Evolutionary conservation across 306 rosid species (phyloP), one percentile per base, ranked within the genome.

Genomic region (Aeschynomene evenia): DNA sequence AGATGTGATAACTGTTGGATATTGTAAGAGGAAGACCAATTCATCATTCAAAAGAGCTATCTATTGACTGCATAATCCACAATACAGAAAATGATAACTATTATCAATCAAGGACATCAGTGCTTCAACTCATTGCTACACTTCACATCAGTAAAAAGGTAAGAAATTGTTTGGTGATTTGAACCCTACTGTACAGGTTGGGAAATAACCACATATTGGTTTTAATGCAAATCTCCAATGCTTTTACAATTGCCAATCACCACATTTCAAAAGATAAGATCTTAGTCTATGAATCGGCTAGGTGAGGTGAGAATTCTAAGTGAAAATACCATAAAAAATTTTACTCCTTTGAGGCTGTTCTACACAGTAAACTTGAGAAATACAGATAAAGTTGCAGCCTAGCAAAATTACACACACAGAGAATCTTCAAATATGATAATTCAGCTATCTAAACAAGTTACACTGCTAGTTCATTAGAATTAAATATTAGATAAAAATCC

Each of bases 51-150:
- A 19, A 72, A 20, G 58, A 49, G 68, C 46, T 39, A 22, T n/a
- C 42, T 21, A 51, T 14, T 46, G 40, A 23, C 26, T 12, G 2
- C 29, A n/a, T n/a, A 59, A 42, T 40, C 42, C 39, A 28, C 26
- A 61, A 10, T 14, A 71, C 19, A 37, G 26, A 62, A 59, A 48
- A 31, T 2, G 28, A 37, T 19, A 40, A 0, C 1, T 53, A 49
- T 42, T 23, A 3, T 16, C 29, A 39, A 39, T 9, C 28, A 50
- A 62, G 18, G 43, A 69, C 49, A 46, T 45, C 3, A 9, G n/a
- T 34, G 29, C 64, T 53, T 23, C 29, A 64, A 55, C 62, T 31
- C 68, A 45, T 23, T 55, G 62, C 46, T 48, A 34, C 28, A 48
- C 45, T 23, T 62, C 24, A 42, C 40, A 19, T 48, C 24, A 42